A percentile compares a stretch with the other conserved stretches of the same genome.
These are phyloP conservation scores for Agarophyton chilense DNA, from an alignment of 23 red algal genomes.

Conservation along the genomic window DNA sequence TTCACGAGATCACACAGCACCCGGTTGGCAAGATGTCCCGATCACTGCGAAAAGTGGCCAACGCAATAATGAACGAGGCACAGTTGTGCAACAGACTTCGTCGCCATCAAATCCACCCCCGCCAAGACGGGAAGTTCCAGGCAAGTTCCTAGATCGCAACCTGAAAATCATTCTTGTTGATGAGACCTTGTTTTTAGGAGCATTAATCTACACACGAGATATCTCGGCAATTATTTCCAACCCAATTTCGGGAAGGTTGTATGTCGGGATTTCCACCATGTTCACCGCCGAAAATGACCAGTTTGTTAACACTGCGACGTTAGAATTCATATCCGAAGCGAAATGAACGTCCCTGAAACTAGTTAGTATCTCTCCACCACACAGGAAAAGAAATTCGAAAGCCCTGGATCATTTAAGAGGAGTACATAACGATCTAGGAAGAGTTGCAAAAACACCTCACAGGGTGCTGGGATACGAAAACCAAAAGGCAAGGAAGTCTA, in stretches of 20 bases:
- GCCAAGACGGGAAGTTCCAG: background rate
- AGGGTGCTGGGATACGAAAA: background rate
- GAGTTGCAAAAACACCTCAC: background rate
- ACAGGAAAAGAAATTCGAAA: background rate
- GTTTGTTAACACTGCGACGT: background rate
- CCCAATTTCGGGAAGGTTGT: background rate
- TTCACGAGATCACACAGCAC: background rate
- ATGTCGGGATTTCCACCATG: background rate
- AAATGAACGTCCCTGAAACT: no score
- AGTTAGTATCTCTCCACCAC: background rate
- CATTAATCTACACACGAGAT: background rate
- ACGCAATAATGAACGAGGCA: background rate
- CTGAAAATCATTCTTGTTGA: background rate
- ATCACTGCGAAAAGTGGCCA: background rate
- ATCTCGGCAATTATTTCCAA: background rate
- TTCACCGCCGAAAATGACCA: background rate
- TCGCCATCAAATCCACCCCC: background rate
- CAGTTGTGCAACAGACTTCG: background rate
- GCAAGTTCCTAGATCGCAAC: background rate
- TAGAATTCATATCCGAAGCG: background rate
- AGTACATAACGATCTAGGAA: background rate
- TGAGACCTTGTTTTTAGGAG: no score
- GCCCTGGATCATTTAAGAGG: background rate
- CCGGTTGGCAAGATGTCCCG: background rate
- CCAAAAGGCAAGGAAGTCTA: background rate